A percentile compares a stretch with the other conserved stretches of the same genome.
Evolutionary conservation across 2,329 filamentous ascomycete genomes (phyloP).

Genomic region (Myriosclerotinia curreyana): DNA sequence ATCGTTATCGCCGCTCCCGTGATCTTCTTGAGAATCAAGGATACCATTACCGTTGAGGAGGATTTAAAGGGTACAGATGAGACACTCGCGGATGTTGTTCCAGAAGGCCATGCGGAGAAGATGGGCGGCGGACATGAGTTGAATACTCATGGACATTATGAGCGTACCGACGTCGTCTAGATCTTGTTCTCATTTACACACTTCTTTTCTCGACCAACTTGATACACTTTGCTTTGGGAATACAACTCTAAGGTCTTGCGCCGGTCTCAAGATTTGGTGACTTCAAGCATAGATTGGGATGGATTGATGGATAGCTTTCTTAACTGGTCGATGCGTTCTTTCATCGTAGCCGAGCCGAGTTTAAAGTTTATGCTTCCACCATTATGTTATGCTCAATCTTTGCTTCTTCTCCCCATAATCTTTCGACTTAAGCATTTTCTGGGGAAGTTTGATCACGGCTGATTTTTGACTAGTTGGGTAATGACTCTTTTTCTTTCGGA

Average conservation of each 20-base stretch:
- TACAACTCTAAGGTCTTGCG: not conserved
- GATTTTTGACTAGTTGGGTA: too few species aligned
- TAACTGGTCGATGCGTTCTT: not conserved
- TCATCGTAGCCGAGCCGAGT: too few species aligned
- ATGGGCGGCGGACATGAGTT: slow-evolving; percentile 7
- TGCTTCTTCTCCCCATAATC: too few species aligned
- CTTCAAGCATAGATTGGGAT: not conserved
- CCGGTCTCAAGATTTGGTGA: not conserved
- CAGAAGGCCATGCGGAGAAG: slow-evolving; percentile 28
- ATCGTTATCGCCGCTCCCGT: slow-evolving; percentile 76
- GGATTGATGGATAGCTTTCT: not conserved
- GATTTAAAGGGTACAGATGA: slow-evolving; percentile 85
- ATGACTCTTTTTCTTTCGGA: too few species aligned
- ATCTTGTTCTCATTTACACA: not conserved
- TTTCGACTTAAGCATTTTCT: too few species aligned
- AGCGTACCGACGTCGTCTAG: not conserved
- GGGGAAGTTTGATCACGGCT: too few species aligned
- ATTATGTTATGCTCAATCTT: too few species aligned
- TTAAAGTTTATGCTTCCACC: too few species aligned
- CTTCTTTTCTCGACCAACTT: not conserved
- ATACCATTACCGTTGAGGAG: slow-evolving; percentile 75
- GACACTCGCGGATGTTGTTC: slow-evolving; percentile 66
- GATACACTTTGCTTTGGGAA: not conserved
- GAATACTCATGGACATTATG: not conserved
- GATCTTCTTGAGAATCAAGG: slow-evolving; percentile 74